These are phyloP conservation scores for Lolium perenne DNA, from an alignment of 176 grass and related monocot species.

Conservation along the genomic window DNA sequence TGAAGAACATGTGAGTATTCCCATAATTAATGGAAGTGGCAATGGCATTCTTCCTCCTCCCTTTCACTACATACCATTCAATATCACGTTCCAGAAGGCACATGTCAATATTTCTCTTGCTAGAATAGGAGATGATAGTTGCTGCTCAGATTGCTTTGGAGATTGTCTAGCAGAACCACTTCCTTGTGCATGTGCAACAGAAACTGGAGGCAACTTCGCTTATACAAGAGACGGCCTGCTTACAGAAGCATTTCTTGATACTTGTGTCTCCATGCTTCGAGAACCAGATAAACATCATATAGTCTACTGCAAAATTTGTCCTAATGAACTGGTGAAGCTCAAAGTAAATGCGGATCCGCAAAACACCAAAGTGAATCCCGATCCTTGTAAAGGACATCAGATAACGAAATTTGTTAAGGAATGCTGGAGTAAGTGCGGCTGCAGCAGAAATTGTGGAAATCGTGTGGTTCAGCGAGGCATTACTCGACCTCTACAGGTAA, in stretches of 20 bases:
- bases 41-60: conserved; percentile 62
- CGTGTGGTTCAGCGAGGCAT: conserved; percentile 93
- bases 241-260: conserved; percentile 62
- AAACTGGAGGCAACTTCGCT: conserved; percentile 82
- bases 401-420: conserved; percentile 91
- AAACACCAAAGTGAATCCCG: conserved; percentile 49
- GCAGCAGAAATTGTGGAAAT: conserved; percentile 75
- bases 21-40: conserved; percentile 51
- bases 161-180: conserved; percentile 67
- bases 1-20: conserved; percentile 69
- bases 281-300: conserved; percentile 43
- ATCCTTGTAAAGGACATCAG: conserved; percentile 78
- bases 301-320: conserved; percentile 15
- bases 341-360: not conserved
- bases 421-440: conserved; percentile 92
- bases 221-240: conserved; percentile 75
- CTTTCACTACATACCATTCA: conserved; percentile 78
- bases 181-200: conserved; percentile 75
- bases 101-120: conserved; percentile 74
- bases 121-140: conserved; percentile 87
- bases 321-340: conserved; percentile 2
- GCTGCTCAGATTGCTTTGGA: conserved; percentile 70
- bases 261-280: conserved; percentile 48
- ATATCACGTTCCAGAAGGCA: conserved; percentile 69
- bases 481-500: conserved; percentile 62